Base-by-base conservation (phyloP, 768 basidiomycete species). In the Coprinopsis marcescibilis region DNA sequence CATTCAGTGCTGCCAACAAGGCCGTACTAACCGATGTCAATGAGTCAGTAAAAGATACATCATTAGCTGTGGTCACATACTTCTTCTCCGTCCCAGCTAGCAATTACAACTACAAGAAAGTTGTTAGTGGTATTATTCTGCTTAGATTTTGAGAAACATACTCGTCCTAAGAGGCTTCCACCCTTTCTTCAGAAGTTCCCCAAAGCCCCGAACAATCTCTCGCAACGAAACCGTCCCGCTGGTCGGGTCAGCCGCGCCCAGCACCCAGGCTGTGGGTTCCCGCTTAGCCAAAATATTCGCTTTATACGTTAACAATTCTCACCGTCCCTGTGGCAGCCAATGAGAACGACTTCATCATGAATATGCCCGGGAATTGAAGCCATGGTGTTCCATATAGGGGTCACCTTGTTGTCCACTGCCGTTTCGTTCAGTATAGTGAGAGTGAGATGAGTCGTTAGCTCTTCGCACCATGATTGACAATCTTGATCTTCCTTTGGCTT, bases 361-460 rank as follows among this genome's bases (percentile, higher is more conserved):
- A 93, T 77, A 44, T 81, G 77, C 1, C 90, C 91, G 5, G 89
- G 91, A 51, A 93, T 85, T 20, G 83, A 73, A 14, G 77, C 85
- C 75, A 88, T 84, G 12, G 80, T 73, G 65, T 95, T 96, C 90
- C 90, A 95, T 39, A 95, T 90, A 13, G 91, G 89, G 3, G 76
- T 92, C 10, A 93, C 78, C 56, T 80, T 78, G 15, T 75, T 81
- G 49, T 90, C 76, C 32, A 95, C 87, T 82, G 45, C 41, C 17
- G n/a, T n/a, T n/a, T n/a, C n/a, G n/a, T n/a, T 12, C 17, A 43
- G 14, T 38, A 37, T 17, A 7, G 8, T 15, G 3, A 13, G 26
- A n/a, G 5, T 14, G 29, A 19, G 41, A 13, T 3, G 21, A 11
- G 6, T 6, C 17, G 7, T 11, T 2, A 13, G 34, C 11, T 19